Evolutionary conservation across 2,329 filamentous ascomycete genomes (phyloP).

Genomic region (Nemania sp.): DNA sequence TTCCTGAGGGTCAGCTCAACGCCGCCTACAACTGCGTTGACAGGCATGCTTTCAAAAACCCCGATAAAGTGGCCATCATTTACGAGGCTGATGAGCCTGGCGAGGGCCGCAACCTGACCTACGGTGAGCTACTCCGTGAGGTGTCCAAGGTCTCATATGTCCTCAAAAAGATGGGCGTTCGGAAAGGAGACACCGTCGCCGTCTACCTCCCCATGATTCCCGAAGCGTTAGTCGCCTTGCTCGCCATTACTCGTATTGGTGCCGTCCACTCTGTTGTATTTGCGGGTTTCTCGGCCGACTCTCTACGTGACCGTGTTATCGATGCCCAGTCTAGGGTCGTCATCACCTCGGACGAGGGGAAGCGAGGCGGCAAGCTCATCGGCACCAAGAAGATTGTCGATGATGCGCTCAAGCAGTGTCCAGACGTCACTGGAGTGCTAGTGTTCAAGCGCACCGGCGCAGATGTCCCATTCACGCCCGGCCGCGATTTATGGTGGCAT

Average conservation of each 20-base stretch:
- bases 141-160: conserved; percentile 87
- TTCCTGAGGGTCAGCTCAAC: conserved; percentile 89
- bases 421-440: conserved; percentile 80
- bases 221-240: conserved; percentile 87
- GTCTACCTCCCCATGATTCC: conserved; percentile 99
- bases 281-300: conserved; percentile 95
- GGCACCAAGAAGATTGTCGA: conserved; percentile 99
- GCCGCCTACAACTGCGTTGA: conserved; percentile 98
- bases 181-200: conserved; percentile 95
- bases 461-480: conserved; percentile 86
- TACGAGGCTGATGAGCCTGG: conserved; percentile 94
- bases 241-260: conserved; percentile 90
- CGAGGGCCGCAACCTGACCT: conserved; percentile 88
- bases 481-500: conserved; percentile 96
- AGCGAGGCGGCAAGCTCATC: conserved; percentile 95
- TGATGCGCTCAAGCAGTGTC: conserved; percentile 94
- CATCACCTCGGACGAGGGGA: conserved; percentile 97
- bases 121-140: conserved; percentile 88
- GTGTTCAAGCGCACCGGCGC: conserved; percentile 96
- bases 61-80: conserved; percentile 92
- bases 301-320: conserved; percentile 89
- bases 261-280: conserved; percentile 98
- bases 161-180: conserved; percentile 92
- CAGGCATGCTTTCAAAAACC: conserved; percentile 93
- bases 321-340: conserved; percentile 91